These are phyloP conservation scores for Lineolata rhizophorae DNA, from an alignment of 495 filamentous ascomycete genomes.

Conservation along the genomic window DNA sequence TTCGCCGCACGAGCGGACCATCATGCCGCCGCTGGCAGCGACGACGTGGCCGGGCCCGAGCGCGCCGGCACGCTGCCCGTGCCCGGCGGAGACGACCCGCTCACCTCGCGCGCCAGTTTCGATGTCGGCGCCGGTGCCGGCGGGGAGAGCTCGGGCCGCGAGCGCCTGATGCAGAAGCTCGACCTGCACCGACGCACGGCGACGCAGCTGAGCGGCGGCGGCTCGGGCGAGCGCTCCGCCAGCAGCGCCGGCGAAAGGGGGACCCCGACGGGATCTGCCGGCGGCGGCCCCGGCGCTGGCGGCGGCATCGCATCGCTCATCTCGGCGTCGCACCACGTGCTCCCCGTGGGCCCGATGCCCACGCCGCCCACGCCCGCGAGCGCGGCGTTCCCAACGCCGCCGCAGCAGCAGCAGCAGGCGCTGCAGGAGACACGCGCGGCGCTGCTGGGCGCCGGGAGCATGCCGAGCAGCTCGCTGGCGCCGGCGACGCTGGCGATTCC, in stretches of 20 bases:
- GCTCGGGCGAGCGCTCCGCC: constrained; percentile 5
- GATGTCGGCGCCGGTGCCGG: constrained; percentile 40
- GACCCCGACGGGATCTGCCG: too few relatives aligned
- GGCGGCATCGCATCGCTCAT: constrained; percentile 77
- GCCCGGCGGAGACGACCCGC: constrained; percentile 33
- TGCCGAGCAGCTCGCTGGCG: constrained; percentile 45
- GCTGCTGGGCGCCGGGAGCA: constrained; percentile 13
- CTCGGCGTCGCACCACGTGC: constrained; percentile 59
- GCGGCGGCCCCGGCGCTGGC: constrained; percentile 14
- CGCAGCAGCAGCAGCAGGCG: too few relatives aligned
- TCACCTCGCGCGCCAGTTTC: constrained; percentile 42
- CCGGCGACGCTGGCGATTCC: constrained; percentile 67
- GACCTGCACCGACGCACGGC: constrained; percentile 71
- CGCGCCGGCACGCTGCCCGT: constrained; percentile 41
- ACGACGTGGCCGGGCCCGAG: constrained; percentile 29
- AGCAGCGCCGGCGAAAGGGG: constrained; percentile 7
- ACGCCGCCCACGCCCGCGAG: constrained; percentile 13
- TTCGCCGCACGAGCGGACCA: constrained; percentile 65
- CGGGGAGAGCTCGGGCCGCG: constrained; percentile 36
- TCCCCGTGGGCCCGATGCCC: constrained; percentile 29
- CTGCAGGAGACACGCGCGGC: constrained; percentile 18
- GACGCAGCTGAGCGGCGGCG: constrained; percentile 16
- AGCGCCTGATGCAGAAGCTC: constrained; percentile 78
- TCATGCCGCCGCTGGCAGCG: constrained; percentile 33
- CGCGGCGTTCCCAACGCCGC: too few relatives aligned